phyloP scores from a whole-genome alignment of 495 filamentous ascomycete species.

The Filosporella fistucella region DNA sequence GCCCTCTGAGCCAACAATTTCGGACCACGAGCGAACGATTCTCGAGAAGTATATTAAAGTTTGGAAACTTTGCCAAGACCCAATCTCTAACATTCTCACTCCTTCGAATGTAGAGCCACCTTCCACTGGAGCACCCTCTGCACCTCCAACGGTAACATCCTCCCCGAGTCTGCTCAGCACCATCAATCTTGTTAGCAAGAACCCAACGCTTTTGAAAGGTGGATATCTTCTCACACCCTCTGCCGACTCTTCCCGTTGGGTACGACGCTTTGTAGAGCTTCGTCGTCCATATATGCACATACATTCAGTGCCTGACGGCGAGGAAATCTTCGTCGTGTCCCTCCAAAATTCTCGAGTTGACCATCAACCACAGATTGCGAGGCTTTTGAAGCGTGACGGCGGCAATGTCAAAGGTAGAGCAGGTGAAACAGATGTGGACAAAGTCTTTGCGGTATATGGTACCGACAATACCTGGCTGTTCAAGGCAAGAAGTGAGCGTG shows the following conservation, averaged over 20 bases:
- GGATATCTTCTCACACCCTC: conserved; percentile 81
- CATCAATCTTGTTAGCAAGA: conserved; percentile 67
- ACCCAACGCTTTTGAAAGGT: conserved; percentile 69
- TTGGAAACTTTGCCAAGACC: conserved; percentile 75
- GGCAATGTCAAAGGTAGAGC: conserved; percentile 21
- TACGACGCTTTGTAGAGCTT: conserved; percentile 88
- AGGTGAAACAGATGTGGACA: conserved; percentile 25
- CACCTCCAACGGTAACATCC: conserved; percentile 22
- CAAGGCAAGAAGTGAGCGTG: conserved; percentile 75
- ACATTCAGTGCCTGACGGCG: conserved; percentile 75
- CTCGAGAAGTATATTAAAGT: conserved; percentile 69
- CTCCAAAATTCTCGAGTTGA: conserved; percentile 82
- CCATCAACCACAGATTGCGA: conserved; percentile 77
- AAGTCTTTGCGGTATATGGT: conserved; percentile 88
- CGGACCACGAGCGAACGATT: conserved; percentile 50
- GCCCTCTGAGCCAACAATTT: conserved; percentile 36
- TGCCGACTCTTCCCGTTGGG: conserved; percentile 72
- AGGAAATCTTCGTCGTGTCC: conserved; percentile 86
- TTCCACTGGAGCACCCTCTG: conserved; percentile 52
- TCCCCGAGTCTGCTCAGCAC: conserved; percentile 59
- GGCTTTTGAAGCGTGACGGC: conserved; percentile 23
- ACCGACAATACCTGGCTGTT: conserved; percentile 93
- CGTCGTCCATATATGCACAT: conserved; percentile 90
- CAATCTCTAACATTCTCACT: conserved; percentile 64
- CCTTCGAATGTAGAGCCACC: conserved; percentile 76